Evolutionary conservation across 192 early-diverging fungal species (phyloP), one percentile per base, ranked within the genome.

Genomic region (Coemansia aciculifera): DNA sequence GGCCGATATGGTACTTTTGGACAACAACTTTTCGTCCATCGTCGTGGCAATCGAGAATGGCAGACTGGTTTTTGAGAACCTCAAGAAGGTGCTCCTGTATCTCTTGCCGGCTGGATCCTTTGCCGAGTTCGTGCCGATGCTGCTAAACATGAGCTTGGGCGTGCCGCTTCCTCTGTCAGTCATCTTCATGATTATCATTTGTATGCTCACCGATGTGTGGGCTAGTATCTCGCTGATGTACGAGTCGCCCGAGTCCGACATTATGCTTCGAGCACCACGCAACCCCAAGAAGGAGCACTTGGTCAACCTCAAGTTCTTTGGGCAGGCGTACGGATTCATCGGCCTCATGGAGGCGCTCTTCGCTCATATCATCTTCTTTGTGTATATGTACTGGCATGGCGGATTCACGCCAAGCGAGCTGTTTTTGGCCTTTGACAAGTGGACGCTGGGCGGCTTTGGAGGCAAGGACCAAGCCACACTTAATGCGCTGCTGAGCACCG

Each of bases 41-140:
- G 29, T 86, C 49, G 78, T 78, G 13, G 91, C 87, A 27, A 89
- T 94, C 64, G 85, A 88, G 60, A 85, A 85, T 43, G 93, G 93
- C 32, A 86, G 91, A 27, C 65, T 93, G 29, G 87, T 90, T 6
- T 94, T 92, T 84, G 88, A 93, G 63, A 94, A 94, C 81, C 67
- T 93, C 38, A 88, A 91, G 72, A 92, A 94, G 79, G 90, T 92
- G 10, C 86, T 91, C 69, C 49, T 86, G 7, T 93, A 92, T 54
- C 74, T 93, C 38, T 59, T 93, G 54, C 90, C 92, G 0, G 87
- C 89, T 13, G 91, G 91, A 32, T 83, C 84, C 52, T 89, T 87
- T 81, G 83, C 85, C 29, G 90, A 94, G 71, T 79, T 92, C 54
- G 77, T 83, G 76, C 85, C 91, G 10, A 89, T 93, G 2, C 32